A percentile compares a stretch with the other conserved stretches of the same genome.
These are phyloP conservation scores for Argentina anserina DNA, from an alignment of 306 rosid species.

Conservation along the genomic window DNA sequence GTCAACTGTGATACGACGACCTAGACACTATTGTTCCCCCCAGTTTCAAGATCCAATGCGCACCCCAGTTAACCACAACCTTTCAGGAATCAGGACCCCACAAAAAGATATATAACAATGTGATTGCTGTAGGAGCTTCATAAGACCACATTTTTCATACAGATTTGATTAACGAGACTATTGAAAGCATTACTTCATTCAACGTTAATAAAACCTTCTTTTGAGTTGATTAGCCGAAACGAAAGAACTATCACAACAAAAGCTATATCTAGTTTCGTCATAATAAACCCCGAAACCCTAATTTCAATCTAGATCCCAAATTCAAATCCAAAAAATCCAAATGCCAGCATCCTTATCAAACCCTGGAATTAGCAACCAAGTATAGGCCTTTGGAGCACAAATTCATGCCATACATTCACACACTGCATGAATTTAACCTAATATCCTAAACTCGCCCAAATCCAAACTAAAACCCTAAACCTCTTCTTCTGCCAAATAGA, in stretches of 20 bases:
- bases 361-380: background rate
- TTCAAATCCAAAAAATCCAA: background rate
- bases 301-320: background rate
- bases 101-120: background rate
- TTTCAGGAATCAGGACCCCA: background rate
- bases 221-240: background rate
- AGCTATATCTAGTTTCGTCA: background rate
- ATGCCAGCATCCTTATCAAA: background rate
- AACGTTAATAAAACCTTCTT: background rate
- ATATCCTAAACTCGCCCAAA: background rate
- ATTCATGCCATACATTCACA: background rate
- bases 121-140: background rate
- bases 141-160: background rate
- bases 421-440: background rate
- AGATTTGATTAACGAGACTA: background rate
- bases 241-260: background rate
- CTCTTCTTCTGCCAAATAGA: background rate
- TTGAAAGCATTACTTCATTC: background rate
- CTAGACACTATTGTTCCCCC: background rate
- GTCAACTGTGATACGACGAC: background rate
- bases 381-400: background rate
- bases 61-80: conserved; percentile 6
- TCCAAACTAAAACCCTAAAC: conserved; percentile 18
- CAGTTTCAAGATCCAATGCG: background rate
- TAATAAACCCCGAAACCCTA: background rate